A percentile compares a stretch with the other conserved stretches of the same genome.
These are phyloP conservation scores for Lomentospora prolificans DNA, from an alignment of 2,329 filamentous ascomycete species.

Conservation along the genomic window DNA sequence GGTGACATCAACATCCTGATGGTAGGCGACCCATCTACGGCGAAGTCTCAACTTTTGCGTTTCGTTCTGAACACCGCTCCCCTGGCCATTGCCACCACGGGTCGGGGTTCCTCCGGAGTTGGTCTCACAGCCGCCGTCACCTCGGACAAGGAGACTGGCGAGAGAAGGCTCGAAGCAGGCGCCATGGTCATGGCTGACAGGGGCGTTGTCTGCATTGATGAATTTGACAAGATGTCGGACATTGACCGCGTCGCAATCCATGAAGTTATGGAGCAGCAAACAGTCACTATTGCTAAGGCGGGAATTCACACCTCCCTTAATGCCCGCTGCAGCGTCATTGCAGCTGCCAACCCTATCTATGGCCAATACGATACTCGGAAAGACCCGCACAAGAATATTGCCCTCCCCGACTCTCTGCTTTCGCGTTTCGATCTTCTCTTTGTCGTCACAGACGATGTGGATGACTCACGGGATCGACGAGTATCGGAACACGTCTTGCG, in stretches of 20 bases:
- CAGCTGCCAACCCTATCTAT: constrained; percentile 94
- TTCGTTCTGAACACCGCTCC: constrained; percentile 97
- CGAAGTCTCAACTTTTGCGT: constrained; percentile 93
- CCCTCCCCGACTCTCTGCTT: constrained; percentile 86
- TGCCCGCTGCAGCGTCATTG: constrained; percentile 90
- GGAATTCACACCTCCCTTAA: constrained; percentile 97
- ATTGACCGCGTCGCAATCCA: constrained; percentile 96
- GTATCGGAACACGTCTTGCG: constrained; percentile 94
- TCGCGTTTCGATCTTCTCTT: constrained; percentile 98
- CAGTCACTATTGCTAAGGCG: constrained; percentile 96
- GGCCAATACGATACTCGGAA: constrained; percentile 98
- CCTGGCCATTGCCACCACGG: constrained; percentile 91
- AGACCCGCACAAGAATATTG: constrained; percentile 97
- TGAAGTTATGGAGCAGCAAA: constrained; percentile 99
- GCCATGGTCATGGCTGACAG: constrained; percentile 98
- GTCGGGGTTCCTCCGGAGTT: constrained; percentile 91
- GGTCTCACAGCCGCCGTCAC: constrained; percentile 96
- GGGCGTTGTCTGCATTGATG: constrained; percentile 96
- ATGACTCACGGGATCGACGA: constrained; percentile 81
- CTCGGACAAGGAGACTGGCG: constrained; percentile 92
- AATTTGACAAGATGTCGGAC: constrained; percentile 99
- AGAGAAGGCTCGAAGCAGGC: constrained; percentile 87
- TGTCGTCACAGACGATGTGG: constrained; percentile 95
- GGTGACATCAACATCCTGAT: constrained; percentile 99
- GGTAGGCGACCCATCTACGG: constrained; percentile 97